Conservation (phyloP, 805 yeast genomes). For the Myxozyma mucilagina region DNA sequence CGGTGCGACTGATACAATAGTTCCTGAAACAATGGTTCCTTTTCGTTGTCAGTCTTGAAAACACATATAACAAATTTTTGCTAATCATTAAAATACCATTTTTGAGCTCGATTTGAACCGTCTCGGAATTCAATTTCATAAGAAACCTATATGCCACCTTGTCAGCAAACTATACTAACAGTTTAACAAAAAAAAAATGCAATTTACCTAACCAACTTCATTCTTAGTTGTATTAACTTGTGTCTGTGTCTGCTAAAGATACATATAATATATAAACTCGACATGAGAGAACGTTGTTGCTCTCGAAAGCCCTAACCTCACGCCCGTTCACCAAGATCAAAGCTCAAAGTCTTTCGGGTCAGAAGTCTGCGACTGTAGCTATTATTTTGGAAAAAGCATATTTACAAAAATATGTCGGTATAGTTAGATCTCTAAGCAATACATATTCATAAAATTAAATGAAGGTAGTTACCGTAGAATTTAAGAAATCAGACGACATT, state of each 20-base stretch:
- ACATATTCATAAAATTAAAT: too few species aligned
- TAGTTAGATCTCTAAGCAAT: too few species aligned
- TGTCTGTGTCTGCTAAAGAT: not conserved
- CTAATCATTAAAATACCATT: constrained; percentile 54
- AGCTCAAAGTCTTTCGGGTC: not conserved
- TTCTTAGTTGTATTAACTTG: constrained; percentile 22
- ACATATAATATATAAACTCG: not conserved
- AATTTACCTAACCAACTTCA: constrained; percentile 62
- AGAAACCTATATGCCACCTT: constrained; percentile 51
- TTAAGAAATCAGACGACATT: too few species aligned
- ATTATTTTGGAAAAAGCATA: too few species aligned
- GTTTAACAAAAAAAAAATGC: not conserved
- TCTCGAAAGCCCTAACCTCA: not conserved
- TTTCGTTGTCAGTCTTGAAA: not conserved
- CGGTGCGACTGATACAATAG: constrained; percentile 80
- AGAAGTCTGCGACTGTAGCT: not conserved
- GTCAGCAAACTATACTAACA: not conserved
- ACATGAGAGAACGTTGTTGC: not conserved
- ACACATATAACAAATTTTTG: not conserved
- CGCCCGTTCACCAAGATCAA: not conserved
- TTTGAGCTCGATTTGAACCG: constrained; percentile 86
- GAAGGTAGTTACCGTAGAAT: too few species aligned
- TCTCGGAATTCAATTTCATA: constrained; percentile 81
- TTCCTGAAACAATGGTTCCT: constrained; percentile 75
- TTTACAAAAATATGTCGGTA: too few species aligned